phyloP scores from a whole-genome alignment of 495 filamentous ascomycete species.

The Neurospora sp. region DNA sequence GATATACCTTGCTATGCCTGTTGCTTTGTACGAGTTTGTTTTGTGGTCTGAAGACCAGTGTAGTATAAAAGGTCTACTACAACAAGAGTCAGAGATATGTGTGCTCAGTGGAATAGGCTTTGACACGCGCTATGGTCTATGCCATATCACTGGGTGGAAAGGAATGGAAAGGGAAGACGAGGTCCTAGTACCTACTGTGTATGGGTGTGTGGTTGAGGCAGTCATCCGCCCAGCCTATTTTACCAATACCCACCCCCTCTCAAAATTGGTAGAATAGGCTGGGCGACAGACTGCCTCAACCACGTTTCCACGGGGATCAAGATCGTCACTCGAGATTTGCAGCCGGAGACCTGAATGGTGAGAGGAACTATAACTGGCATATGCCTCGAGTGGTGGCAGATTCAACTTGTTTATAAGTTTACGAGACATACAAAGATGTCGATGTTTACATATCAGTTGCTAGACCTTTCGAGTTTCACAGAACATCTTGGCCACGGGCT shows the following conservation, averaged over 20 bases:
- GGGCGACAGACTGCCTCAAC: not conserved
- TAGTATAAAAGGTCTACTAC: not conserved
- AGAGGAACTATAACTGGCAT: not conserved
- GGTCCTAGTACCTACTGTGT: too few relatives aligned
- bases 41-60: not conserved
- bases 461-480: not conserved
- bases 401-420: not conserved
- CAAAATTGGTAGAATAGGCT: not conserved
- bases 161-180: too few relatives aligned
- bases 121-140: too few relatives aligned
- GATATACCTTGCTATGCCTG: not conserved
- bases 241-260: not conserved
- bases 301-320: not conserved
- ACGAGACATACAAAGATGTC: not conserved
- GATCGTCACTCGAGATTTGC: not conserved
- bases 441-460: not conserved
- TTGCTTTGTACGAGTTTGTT: not conserved
- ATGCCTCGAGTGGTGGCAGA: not conserved
- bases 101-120: too few relatives aligned
- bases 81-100: not conserved
- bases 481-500: not conserved
- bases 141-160: too few relatives aligned
- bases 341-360: not conserved
- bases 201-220: not conserved
- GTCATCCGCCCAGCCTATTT: not conserved